Evolutionary conservation across 2,329 filamentous ascomycete species (phyloP), one percentile per base, ranked within the genome.

Genomic region (Biscogniauxia marginata): DNA sequence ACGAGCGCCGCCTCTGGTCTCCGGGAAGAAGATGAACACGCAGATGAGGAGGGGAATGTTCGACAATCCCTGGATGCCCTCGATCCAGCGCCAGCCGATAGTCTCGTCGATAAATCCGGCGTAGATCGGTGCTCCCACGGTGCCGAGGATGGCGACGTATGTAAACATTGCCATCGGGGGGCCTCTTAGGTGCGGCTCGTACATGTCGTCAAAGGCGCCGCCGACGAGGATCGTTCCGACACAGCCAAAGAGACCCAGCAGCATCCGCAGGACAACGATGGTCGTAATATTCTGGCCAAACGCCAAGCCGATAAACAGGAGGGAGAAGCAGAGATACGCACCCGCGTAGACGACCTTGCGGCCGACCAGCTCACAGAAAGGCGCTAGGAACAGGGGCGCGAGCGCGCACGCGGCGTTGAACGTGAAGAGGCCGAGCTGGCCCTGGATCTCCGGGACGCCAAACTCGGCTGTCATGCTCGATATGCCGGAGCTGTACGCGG

Each of bases 71-170:
- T 82, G 79, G 46, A 82, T 77, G 50, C 79, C 79, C 65, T 82
- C 73, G 22, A 81, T 75, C 79, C 79, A 82, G 53, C 79, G 71
- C 79, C 79, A 82, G 53, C 79, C 78, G 20, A 82, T 70, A 44
- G 76, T 70, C 63, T 80, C 71, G 65, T 81, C 78, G 64, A 82
- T 80, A 71, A 81, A 81, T 46, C 79, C 78, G 48, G 78, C 77
- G 64, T 82, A 81, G 62, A 82, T 80, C 43, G 79, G 79, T 3
- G 79, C 79, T 4, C 73, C 77, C 22, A 82, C 78, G 8, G 79
- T 82, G 46, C 79, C 79, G 55, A 80, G 73, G 54, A 80, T 80
- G 58, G 78, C 77, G 45, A 80, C 71, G 68, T 74, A 80, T 13
- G 75, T 73, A 70, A 79, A 80, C 53, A 73, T 71, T 9, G 77